Conservation (phyloP, 306 rosid species). For the Abrus pulchellus region DNA sequence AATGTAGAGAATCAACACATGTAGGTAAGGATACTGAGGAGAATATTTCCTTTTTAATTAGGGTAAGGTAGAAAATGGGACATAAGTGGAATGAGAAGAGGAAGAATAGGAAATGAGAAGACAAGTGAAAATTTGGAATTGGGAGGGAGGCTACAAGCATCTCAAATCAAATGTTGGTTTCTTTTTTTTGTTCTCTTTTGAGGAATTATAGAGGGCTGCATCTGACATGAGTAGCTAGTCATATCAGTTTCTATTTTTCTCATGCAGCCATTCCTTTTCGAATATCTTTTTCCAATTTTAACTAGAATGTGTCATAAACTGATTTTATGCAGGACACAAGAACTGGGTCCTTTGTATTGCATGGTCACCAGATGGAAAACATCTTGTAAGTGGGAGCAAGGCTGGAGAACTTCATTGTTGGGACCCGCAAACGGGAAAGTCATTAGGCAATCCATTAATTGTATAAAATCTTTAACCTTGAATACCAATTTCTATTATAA, state of each 20-base stretch:
- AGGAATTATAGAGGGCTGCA: not conserved
- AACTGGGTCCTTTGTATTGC: conserved; percentile 96
- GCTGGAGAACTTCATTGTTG: conserved; percentile 90
- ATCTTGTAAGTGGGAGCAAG: conserved; percentile 97
- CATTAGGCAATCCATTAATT: conserved; percentile 68
- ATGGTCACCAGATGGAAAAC: conserved; percentile 93
- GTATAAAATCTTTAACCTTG: conserved; percentile 57
- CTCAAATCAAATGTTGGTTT: not conserved
- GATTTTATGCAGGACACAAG: conserved; percentile 74
- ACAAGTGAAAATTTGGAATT: not conserved
- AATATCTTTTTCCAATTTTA: conserved; percentile 17
- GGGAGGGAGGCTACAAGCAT: not conserved
- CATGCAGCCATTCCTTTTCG: not conserved
- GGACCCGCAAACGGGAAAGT: conserved; percentile 92
- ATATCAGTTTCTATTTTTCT: not conserved
- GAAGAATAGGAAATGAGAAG: not conserved
- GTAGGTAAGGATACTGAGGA: not conserved
- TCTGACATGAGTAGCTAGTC: conserved; percentile 14
- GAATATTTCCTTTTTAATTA: too few relatives aligned
- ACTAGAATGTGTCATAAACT: not conserved
- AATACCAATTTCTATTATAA: conserved; percentile 4
- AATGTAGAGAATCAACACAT: not conserved
- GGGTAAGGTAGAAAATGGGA: not conserved
- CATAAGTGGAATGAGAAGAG: not conserved
- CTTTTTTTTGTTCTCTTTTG: not conserved